Evolutionary conservation across 192 early-diverging fungal species (phyloP), one percentile per base, ranked within the genome.

Genomic region (Backusella tarrabulga): DNA sequence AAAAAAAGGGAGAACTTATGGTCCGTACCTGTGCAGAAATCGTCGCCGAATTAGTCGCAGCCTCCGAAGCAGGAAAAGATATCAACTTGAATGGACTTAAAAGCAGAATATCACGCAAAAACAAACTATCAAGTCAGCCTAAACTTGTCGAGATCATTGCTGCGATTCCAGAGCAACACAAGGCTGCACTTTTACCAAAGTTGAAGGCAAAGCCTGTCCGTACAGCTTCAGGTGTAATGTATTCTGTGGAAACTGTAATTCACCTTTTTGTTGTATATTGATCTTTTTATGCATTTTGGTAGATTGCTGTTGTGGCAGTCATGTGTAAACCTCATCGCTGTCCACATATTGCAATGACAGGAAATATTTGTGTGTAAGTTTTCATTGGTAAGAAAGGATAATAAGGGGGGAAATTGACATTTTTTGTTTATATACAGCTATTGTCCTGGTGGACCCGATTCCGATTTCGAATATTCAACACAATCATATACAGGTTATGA

Each of bases 401-500:
- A 32, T 32, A 2, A 40, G 11, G 42, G 14, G 42, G 4, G 46
- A 50, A 50, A 8, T 67, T 40, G 29, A 74, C 26, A 76, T 26
- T 36, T 72, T 72, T 42, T 46, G 29, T 19, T 35, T 35, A 26
- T n/a, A 35, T 69, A 19, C 76, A 92, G 90, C 17, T 94, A 97
- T 84, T 97, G 97, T 77, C 97, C 97, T 21, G 97, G 97, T 67
- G 98, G 98, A 0, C 98, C 98, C 3, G 98, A 99, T 81, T 98
- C 96, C 6, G 98, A 99, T 82, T 99, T 99, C 81, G 98, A 99
- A 85, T 99, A 99, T 85, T 97, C 96, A 56, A 99, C 98, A 63
- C 98, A 99, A 83, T 99, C 97, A n/a, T 99, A 99, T 76, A 99
- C 98, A 29, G 98, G 98, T 36, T 99, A 99, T 84, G 98, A 99